phyloP scores from a whole-genome alignment of 2,329 filamentous ascomycete genomes.

The Blastomyces emzantsi region DNA sequence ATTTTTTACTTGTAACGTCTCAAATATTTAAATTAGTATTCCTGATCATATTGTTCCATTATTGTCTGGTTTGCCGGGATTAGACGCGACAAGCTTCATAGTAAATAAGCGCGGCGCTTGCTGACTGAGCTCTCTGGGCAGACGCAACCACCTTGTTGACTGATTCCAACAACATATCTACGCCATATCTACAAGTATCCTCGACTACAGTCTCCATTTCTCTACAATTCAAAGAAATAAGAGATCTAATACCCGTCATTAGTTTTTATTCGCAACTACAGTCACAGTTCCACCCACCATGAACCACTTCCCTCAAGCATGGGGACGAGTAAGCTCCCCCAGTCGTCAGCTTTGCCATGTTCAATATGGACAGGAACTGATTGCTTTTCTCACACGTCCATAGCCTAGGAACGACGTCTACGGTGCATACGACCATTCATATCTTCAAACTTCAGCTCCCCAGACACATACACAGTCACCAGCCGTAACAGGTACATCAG shows the following conservation, averaged over 20 bases:
- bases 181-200: conserved; percentile 13
- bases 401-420: conserved; percentile 97
- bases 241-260: neutral
- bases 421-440: conserved; percentile 81
- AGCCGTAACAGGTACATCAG: conserved; percentile 92
- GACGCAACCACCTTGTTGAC: conserved; percentile 13
- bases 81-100: conserved; percentile 12
- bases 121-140: conserved; percentile 4
- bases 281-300: conserved; percentile 33
- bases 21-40: no score
- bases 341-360: neutral
- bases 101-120: conserved; percentile 10
- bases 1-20: neutral
- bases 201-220: conserved; percentile 1
- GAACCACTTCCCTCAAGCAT: conserved; percentile 58
- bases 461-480: conserved; percentile 85
- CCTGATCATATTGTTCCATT: neutral
- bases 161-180: conserved; percentile 2
- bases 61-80: neutral
- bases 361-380: conserved; percentile 12
- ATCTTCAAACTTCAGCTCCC: conserved; percentile 61
- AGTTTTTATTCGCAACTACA: neutral
- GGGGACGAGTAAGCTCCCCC: conserved; percentile 49
- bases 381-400: conserved; percentile 9
- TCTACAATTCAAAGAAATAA: neutral